Evolutionary conservation across 2,329 filamentous ascomycete genomes (phyloP), one percentile per base, ranked within the genome.

Genomic region (Monosporascus cannonballus): DNA sequence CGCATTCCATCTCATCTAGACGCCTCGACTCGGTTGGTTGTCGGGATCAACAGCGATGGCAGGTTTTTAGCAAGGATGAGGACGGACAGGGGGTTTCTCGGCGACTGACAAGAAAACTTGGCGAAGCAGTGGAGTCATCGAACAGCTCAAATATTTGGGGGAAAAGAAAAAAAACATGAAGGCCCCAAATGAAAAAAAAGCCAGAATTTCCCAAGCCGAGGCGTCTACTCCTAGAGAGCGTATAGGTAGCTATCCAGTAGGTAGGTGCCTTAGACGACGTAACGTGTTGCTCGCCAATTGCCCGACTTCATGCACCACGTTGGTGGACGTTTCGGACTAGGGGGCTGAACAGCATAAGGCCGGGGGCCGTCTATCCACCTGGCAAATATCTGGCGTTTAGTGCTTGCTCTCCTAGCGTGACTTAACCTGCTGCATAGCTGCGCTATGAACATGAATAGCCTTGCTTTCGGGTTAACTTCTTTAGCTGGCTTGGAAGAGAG

Each of bases 31-130:
- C 56, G 51, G 47, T 57, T 59, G 54, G 54, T 49, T 52, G 53
- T 59, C 62, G 63, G 62, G 62, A 64, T 63, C 59, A 55, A 37
- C 56, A 59, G 48, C 37, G 48, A 39, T 55, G 58, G 57, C 59
- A 60, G 59, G 61, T 57, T 54, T 50, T 45, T 17, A 22, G 57
- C 62, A 66, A 57, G 64, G 64, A 56, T 64, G 48, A 45, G 55
- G 62, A 56, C 56, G 61, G 56, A 59, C 48, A 50, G 49, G 51
- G 37, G 54, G 56, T 30, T 17, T n/a, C 42, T 25, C 8, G 42
- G 42, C 30, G 30, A 30, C 42, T 30, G 42, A 18, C n/a, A 14
- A 49, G 18, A 46, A 48, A 47, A 18, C 39, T 46, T 46, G 41
- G 22, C 41, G 15, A 4, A 25, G n/a, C 14, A 20, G 39, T 24